Evolutionary conservation across 2,329 filamentous ascomycete genomes (phyloP), one percentile per base, ranked within the genome.

Genomic region (Escovopsis sp.): DNA sequence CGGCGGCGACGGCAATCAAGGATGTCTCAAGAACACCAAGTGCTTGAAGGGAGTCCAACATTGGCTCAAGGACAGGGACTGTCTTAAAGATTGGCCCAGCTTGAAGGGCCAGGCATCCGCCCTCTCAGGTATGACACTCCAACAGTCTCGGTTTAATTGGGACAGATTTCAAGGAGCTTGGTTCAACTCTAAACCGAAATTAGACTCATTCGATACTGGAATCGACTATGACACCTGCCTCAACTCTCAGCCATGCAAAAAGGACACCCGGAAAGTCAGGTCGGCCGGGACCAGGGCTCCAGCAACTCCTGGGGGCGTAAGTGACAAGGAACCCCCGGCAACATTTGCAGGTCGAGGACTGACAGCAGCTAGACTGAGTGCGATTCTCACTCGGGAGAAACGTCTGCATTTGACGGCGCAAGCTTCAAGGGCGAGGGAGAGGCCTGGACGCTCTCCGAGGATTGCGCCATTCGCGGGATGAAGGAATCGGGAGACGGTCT

Each of bases 361-460:
- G 26, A 30, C 11, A 23, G 10, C 18, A 10, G 35, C 35, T 11
- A 36, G 35, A 36, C 26, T 28, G 37, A 38, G 8, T 12, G 18
- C n/a, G 18, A 8, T 26, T 26, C 37, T 4, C 23, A 26, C 11
- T 26, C 23, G 3, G 37, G n/a, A 7, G 23, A 11, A n/a, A n/a
- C n/a, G n/a, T n/a, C n/a, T n/a, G n/a, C n/a, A n/a, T 30, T 4
- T 36, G 34, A 8, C 34, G 23, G 35, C 35, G 15, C 35, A n/a
- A n/a, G n/a, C n/a, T n/a, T n/a, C 15, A n/a, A 15, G 4, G 35
- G 26, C 10, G 8, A 38, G 23, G n/a, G 7, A 11, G 41, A 43
- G 4, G 45, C 28, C 4, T 64, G 62, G 62, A 53, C 57, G 9
- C 40, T 57, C 8, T 64, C 62, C 0, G 56, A 65, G 26, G 60